Evolutionary conservation across 352 stramenopile genomes (phyloP).

Genomic region (Globisporangium solare): DNA sequence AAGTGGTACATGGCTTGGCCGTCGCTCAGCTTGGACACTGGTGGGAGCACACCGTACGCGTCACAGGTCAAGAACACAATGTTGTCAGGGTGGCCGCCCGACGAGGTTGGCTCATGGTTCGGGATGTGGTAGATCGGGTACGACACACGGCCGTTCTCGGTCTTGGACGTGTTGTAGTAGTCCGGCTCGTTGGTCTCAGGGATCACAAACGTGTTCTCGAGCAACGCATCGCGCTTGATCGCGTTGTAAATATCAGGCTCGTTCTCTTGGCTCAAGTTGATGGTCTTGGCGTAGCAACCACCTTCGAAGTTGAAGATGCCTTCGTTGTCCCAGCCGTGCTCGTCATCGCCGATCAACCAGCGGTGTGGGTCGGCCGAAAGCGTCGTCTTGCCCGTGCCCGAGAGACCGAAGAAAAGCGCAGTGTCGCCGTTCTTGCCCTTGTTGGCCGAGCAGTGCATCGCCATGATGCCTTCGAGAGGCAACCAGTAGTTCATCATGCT

Average conservation of each 20-base stretch:
- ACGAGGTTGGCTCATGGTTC: slow-evolving; percentile 87
- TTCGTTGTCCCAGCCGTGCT: slow-evolving; percentile 97
- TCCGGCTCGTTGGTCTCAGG: slow-evolving; percentile 78
- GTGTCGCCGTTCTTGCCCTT: slow-evolving; percentile 95
- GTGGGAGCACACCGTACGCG: slow-evolving; percentile 96
- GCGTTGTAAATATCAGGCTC: slow-evolving; percentile 98
- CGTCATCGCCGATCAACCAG: slow-evolving; percentile 78
- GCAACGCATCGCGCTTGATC: slow-evolving; percentile 95
- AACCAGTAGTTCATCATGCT: slow-evolving; percentile 99
- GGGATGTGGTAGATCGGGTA: slow-evolving; percentile 99
- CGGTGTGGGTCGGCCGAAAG: slow-evolving; percentile 89
- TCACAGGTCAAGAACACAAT: slow-evolving; percentile 98
- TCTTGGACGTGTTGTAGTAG: slow-evolving; percentile 96
- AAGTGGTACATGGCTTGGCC: slow-evolving; percentile 99
- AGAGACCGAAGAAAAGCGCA: slow-evolving; percentile 97
- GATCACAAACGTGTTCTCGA: slow-evolving; percentile 95
- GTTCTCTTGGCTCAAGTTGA: slow-evolving; percentile 94
- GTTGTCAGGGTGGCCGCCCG: slow-evolving; percentile 93
- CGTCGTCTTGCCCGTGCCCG: slow-evolving; percentile 88
- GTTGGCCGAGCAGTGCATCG: slow-evolving; percentile 99
- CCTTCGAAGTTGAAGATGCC: slow-evolving; percentile 99
- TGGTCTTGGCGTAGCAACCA: slow-evolving; percentile 99
- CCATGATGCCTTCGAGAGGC: slow-evolving; percentile 92
- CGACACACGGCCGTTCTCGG: slow-evolving; percentile 97
- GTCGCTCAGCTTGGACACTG: slow-evolving; percentile 91